Evolutionary conservation across 768 basidiomycete species (phyloP).

Genomic region (Lanmaoa pseudosensibilis): DNA sequence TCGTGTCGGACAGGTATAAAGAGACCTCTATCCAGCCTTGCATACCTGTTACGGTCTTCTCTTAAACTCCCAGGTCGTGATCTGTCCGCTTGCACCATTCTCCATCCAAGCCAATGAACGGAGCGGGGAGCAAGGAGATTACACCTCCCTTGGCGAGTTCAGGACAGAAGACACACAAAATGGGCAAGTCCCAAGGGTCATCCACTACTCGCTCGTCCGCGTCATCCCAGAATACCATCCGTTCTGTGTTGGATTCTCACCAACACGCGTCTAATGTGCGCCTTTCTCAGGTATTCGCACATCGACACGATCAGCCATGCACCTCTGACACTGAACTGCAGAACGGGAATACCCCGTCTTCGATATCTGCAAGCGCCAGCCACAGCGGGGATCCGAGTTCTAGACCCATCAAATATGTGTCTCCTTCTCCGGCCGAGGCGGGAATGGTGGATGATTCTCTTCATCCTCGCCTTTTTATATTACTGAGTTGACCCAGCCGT

Average conservation of each 20-base stretch:
- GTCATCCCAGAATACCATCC: conserved; percentile 2
- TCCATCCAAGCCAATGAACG: conserved; percentile 14
- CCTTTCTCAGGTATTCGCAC: conserved; percentile 16
- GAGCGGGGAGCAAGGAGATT: neutral
- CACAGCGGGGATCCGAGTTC: conserved; percentile 3
- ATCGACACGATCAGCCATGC: neutral
- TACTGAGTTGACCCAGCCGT: conserved; percentile 14
- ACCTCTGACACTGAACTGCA: conserved; percentile 18
- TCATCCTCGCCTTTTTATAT: conserved; percentile 3
- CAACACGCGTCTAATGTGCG: conserved; percentile 8
- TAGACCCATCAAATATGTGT: conserved; percentile 6
- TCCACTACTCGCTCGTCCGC: conserved; percentile 1
- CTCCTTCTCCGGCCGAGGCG: conserved; percentile 7
- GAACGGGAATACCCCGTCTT: conserved; percentile 17
- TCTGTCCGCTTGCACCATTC: neutral
- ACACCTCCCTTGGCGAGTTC: neutral
- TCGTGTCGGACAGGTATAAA: conserved; percentile 22
- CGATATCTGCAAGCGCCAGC: conserved; percentile 7
- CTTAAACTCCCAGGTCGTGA: neutral
- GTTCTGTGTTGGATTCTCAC: conserved; percentile 14
- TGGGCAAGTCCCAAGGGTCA: conserved; percentile 7
- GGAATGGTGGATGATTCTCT: conserved; percentile 18
- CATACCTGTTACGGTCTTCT: neutral
- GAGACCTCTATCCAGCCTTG: neutral
- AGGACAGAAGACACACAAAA: conserved; percentile 15